These are phyloP conservation scores for Helichrysum umbraculigerum DNA, from an alignment of 129 eudicot species.

Conservation along the genomic window DNA sequence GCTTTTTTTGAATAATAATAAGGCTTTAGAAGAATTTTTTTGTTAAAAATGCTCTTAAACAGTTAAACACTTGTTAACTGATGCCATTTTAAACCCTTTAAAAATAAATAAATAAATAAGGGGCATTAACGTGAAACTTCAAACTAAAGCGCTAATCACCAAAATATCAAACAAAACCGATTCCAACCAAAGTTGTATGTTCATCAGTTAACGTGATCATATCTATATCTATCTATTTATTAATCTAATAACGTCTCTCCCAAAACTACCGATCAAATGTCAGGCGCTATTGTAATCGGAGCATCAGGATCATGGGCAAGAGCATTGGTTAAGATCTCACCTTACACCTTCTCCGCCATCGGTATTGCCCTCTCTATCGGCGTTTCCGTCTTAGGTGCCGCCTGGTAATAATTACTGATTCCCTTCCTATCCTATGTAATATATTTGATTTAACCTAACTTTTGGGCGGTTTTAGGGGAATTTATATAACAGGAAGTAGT, in stretches of 20 bases:
- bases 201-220: slow-evolving; percentile 1
- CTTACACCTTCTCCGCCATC: slow-evolving; percentile 77
- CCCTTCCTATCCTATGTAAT: too few relatives aligned
- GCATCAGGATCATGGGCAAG: slow-evolving; percentile 68
- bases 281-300: slow-evolving; percentile 39
- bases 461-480: slow-evolving; percentile 50
- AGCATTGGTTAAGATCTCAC: slow-evolving; percentile 72
- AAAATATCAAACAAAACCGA: slow-evolving; percentile 5
- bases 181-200: slow-evolving; percentile 10
- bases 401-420: slow-evolving; percentile 43
- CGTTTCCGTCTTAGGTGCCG: slow-evolving; percentile 82
- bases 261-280: slow-evolving; percentile 28
- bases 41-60: too few relatives aligned
- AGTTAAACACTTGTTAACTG: too few relatives aligned
- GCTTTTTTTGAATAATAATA: too few relatives aligned
- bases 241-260: too few relatives aligned
- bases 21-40: too few relatives aligned
- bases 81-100: too few relatives aligned
- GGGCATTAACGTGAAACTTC: too few relatives aligned
- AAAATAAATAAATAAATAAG: too few relatives aligned
- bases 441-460: background rate
- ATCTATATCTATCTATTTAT: background rate
- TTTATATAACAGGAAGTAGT: slow-evolving; percentile 90
- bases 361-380: slow-evolving; percentile 80
- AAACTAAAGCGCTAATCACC: background rate